Evolutionary conservation across 208 protist species (phyloP), one percentile per base, ranked within the genome.

Genomic region (Endotrypanum monterogeii): DNA sequence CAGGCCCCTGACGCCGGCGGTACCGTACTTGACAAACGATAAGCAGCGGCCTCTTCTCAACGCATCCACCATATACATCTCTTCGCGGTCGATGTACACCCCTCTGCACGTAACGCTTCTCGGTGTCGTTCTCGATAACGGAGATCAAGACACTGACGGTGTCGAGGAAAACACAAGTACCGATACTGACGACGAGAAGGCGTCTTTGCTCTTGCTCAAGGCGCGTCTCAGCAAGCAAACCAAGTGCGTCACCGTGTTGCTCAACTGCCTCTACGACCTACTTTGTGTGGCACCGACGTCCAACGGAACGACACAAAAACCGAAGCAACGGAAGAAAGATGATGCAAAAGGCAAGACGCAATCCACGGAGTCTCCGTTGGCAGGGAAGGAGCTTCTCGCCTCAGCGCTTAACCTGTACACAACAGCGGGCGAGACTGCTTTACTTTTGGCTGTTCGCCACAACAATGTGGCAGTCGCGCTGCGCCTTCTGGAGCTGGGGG

Each of bases 51-150:
- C 72, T 9, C 58, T 77, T 46, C 63, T 82, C 14, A 69, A 86
- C 50, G 61, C 69, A 55, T 68, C 63, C 12, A 25, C 70, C 48
- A 62, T 89, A 20, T 89, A 89, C 71, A 79, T 73, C 67, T 75
- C 83, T 18, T 78, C 88, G 32, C 77, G 77, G 51, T 67, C 83
- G 18, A 68, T 83, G 37, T 94, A 90, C 79, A 92, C 90, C 2
- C 90, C 90, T 4, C 73, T 94, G 20, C 90, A 94, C 69, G 84
- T 84, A 58, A 83, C 84, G 20, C 48, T 94, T 41, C 86, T 94
- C 32, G 90, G 89, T 46, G 86, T 86, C 3, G 74, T 89, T 25
- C 72, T 78, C 7, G 63, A 80, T 1, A 78, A 72, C 71, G 81
- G 75, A 46, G 76, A 85, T 14, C 56, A 63, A n/a, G 67, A 57